Evolutionary conservation across 1,139 yeast genomes (phyloP), one percentile per base, ranked within the genome.

Genomic region (Diutina neorugosa): DNA sequence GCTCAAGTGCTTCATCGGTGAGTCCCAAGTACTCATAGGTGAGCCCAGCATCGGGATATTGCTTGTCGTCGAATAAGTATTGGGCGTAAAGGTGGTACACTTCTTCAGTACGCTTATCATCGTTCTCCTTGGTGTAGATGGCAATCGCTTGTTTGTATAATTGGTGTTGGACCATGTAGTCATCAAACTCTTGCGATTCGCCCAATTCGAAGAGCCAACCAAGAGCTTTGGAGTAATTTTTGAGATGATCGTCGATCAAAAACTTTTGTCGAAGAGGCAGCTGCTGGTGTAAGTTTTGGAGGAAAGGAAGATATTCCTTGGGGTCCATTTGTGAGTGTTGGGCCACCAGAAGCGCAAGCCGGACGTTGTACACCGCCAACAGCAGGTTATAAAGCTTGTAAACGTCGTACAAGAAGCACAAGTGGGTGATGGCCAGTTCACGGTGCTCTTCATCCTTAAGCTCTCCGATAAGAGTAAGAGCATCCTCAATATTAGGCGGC

Each of bases 271-370:
- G 79, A 52, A 81, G 68, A 19, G 80, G 82, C 0, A 78, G 72
- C 65, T 85, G 86, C 42, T 79, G 78, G 59, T 88, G 86, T 54
- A 94, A 73, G 54, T 81, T 78, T 62, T 90, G 96, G 59, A 94
- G 74, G 66, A 93, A 94, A 53, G 98, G 97, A 53, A 94, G 70
- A 62, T 93, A 94, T 66, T 94, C 99, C 63, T 91, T 89, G 27
- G 99, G 99, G 69, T 94, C 99, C 76, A 86, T 90, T 67, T 93
- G 98, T 0, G 97, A 90, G 63, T 90, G 93, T 65, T 94, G 98
- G 0, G 98, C 98, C 58, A 94, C 83, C 12, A 80, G 76, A 55
- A 94, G 74, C 0, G 98, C 81, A 59, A 91, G 71, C 56, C 83
- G 83, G 46, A 94, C 83, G 65, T 93, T 87, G 63, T 94, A 94